A percentile compares a stretch with the other conserved stretches of the same genome.
phyloP scores from a whole-genome alignment of 108 stramenopile species.

The Fragilaria radians region DNA sequence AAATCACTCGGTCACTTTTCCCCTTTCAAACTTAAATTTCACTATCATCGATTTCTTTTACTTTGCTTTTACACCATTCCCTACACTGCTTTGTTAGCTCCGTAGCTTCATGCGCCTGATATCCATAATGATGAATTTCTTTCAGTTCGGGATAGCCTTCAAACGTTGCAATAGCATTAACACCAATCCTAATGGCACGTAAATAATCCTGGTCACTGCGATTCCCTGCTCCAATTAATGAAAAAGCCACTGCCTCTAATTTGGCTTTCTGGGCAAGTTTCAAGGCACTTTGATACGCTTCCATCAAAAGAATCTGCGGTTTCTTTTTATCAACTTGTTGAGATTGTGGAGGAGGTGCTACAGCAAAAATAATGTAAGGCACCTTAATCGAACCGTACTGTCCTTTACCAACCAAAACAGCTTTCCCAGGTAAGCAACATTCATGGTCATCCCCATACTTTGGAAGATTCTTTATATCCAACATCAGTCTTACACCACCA shows the following conservation, averaged over 20 bases:
- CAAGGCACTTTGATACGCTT: neutral
- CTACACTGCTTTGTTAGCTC: neutral
- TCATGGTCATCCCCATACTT: neutral
- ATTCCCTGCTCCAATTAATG: neutral
- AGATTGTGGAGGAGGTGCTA: neutral
- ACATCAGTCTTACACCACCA: neutral
- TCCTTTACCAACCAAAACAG: neutral
- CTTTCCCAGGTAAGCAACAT: neutral
- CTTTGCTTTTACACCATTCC: too few species aligned
- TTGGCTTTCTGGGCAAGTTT: neutral
- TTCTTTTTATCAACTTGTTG: neutral
- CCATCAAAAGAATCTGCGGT: neutral
- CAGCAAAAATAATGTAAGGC: neutral
- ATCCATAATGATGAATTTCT: neutral
- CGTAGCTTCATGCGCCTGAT: neutral
- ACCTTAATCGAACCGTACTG: neutral
- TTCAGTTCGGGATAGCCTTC: neutral
- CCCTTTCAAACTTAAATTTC: too few species aligned
- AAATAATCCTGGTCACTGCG: neutral
- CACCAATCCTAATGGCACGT: neutral
- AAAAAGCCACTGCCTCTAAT: neutral
- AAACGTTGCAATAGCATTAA: neutral
- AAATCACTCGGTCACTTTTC: too few species aligned
- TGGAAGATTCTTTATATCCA: neutral
- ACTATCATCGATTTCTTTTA: too few species aligned